Conservation (phyloP, 441 rosid species). For the Syzygium malaccense region DNA sequence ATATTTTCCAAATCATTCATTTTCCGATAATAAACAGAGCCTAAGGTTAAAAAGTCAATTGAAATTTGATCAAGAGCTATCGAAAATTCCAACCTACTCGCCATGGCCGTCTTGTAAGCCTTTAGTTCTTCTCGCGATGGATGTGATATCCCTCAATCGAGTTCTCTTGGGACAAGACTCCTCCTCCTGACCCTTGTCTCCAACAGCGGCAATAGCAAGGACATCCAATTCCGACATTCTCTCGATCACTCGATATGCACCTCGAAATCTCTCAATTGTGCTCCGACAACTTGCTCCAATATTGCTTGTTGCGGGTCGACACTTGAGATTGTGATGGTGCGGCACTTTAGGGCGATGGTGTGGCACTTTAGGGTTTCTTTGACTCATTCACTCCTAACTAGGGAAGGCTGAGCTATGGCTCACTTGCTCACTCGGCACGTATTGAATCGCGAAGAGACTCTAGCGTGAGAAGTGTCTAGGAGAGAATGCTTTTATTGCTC, state of each 20-base stretch:
- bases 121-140: too few relatives aligned
- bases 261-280: background rate
- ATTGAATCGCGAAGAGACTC: fast-evolving
- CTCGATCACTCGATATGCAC: background rate
- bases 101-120: background rate
- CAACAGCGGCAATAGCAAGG: background rate
- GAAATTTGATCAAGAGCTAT: background rate
- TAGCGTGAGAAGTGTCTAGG: background rate
- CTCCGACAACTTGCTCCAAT: fast-evolving
- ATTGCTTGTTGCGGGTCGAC: fast-evolving
- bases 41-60: background rate
- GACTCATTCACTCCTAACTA: background rate
- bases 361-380: background rate
- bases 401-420: background rate
- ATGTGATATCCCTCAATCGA: too few relatives aligned
- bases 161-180: background rate
- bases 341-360: background rate
- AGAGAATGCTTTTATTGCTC: background rate
- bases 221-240: background rate
- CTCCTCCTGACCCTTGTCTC: background rate
- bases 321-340: background rate
- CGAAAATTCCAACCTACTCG: background rate
- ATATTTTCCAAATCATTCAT: too few relatives aligned
- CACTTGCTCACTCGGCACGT: background rate
- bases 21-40: too few relatives aligned